These are phyloP conservation scores for Trypanosoma cruzi DNA, from an alignment of 208 protist species.

Conservation along the genomic window DNA sequence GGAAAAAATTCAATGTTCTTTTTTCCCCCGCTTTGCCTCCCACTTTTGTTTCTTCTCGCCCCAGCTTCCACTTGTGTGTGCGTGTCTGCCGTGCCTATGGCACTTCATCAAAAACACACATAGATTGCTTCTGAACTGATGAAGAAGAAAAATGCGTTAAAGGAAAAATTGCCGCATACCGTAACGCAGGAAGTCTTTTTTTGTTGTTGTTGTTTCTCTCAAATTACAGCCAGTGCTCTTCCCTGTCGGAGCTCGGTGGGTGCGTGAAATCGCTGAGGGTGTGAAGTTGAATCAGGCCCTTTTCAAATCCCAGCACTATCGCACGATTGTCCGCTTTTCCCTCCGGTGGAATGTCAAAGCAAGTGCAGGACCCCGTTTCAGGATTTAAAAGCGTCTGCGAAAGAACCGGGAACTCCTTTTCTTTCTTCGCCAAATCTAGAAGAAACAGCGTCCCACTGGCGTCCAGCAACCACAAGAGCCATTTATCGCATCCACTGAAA, in stretches of 20 bases:
- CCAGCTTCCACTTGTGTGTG: not conserved
- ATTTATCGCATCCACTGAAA: conserved; percentile 47
- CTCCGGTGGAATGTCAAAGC: conserved; percentile 57
- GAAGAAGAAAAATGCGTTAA: not conserved
- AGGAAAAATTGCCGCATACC: not conserved
- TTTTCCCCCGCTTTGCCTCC: not conserved
- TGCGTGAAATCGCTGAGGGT: conserved; percentile 45
- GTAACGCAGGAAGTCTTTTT: not conserved
- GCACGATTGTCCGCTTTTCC: conserved; percentile 51
- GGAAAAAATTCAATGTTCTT: too few species aligned
- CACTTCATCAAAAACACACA: not conserved
- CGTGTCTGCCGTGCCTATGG: not conserved
- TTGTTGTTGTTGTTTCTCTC: conserved; percentile 2
- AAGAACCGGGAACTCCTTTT: conserved; percentile 54
- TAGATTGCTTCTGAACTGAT: not conserved
- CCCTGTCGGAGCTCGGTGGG: conserved; percentile 40
- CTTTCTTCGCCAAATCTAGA: conserved; percentile 59
- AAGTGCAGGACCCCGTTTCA: conserved; percentile 63
- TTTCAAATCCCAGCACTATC: conserved; percentile 74
- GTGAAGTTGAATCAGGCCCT: conserved; percentile 77
- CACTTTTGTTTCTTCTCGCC: not conserved
- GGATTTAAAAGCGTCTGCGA: conserved; percentile 51
- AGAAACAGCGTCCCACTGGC: conserved; percentile 64
- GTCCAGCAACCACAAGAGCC: conserved; percentile 76
- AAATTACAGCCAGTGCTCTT: conserved; percentile 71